A percentile compares a stretch with the other conserved stretches of the same genome.
These are phyloP conservation scores for Calonectria hongkongensis DNA, from an alignment of 2,329 filamentous ascomycete species.

Conservation along the genomic window DNA sequence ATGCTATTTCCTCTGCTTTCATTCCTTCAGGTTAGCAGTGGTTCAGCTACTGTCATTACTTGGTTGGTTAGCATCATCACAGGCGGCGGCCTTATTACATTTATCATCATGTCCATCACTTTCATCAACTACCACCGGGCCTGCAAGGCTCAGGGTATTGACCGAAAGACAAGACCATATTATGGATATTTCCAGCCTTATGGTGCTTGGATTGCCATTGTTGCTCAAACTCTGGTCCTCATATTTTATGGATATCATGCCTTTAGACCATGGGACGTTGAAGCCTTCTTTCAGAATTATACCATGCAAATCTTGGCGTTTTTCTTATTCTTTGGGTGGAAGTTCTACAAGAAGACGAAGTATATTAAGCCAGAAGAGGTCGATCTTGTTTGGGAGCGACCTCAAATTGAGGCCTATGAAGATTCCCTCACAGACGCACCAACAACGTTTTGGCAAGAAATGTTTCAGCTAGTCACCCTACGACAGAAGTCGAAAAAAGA, in stretches of 20 bases:
- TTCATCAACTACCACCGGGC: conserved; percentile 71
- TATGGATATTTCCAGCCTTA: conserved; percentile 76
- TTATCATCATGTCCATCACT: conserved; percentile 71
- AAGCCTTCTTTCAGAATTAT: conserved; percentile 72
- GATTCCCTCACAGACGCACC: conserved; percentile 64
- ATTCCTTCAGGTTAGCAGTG: conserved; percentile 68
- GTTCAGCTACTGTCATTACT: conserved; percentile 68
- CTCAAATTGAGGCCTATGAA: conserved; percentile 75
- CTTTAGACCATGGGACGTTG: conserved; percentile 69
- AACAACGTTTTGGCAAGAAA: too few relatives aligned
- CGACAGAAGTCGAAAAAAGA: neutral
- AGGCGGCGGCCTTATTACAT: conserved; percentile 76
- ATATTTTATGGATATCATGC: conserved; percentile 74
- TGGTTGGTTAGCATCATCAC: conserved; percentile 76
- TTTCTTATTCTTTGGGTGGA: conserved; percentile 76
- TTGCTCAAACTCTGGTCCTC: conserved; percentile 65
- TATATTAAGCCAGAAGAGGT: conserved; percentile 72
- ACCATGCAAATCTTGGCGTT: conserved; percentile 73
- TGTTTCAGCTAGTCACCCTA: neutral
- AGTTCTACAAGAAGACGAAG: conserved; percentile 76
- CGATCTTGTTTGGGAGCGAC: conserved; percentile 77
- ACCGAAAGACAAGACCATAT: conserved; percentile 74
- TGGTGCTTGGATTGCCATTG: conserved; percentile 68
- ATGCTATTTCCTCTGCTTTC: conserved; percentile 73
- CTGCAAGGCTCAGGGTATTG: conserved; percentile 69